Evolutionary conservation across 306 rosid genomes (phyloP).

Genomic region (Mimosa bimucronata): DNA sequence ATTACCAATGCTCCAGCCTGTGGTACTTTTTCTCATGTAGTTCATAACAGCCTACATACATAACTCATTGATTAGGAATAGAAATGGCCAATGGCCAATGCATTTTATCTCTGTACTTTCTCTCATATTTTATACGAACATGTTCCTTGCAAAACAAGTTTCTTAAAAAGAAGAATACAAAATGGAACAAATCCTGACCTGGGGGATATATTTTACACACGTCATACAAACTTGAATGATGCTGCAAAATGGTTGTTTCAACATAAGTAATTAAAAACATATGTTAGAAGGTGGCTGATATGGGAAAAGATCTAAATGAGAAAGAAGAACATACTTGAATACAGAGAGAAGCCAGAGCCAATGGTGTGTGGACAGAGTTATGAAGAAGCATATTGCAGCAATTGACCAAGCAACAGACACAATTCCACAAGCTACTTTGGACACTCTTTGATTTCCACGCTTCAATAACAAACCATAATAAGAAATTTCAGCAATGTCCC

Average conservation of each 20-base stretch:
- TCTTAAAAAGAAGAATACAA: background rate
- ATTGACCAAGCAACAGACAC: slow-evolving; percentile 64
- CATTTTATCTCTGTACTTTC: background rate
- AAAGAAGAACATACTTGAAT: slow-evolving; percentile 57
- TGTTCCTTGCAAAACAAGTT: background rate
- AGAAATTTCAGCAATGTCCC: background rate
- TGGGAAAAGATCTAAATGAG: background rate
- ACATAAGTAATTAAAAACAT: background rate
- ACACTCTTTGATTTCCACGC: slow-evolving; percentile 82
- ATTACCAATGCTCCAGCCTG: slow-evolving; percentile 87
- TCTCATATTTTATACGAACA: background rate
- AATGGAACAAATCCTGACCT: slow-evolving; percentile 53
- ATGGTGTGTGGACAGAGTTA: slow-evolving; percentile 68
- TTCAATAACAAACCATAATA: slow-evolving; percentile 14
- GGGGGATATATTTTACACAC: slow-evolving; percentile 84
- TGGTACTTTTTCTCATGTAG: slow-evolving; percentile 76
- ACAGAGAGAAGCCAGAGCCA: slow-evolving; percentile 92
- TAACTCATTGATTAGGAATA: background rate
- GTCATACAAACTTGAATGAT: slow-evolving; percentile 44
- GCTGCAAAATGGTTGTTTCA: background rate
- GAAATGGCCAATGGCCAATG: background rate
- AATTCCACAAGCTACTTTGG: slow-evolving; percentile 59
- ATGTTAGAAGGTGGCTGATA: background rate
- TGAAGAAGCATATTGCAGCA: slow-evolving; percentile 79
- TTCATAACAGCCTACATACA: slow-evolving; percentile 70